These are phyloP conservation scores for Trichoderma endophyticum DNA, from an alignment of 2,329 filamentous ascomycete species.

Conservation along the genomic window DNA sequence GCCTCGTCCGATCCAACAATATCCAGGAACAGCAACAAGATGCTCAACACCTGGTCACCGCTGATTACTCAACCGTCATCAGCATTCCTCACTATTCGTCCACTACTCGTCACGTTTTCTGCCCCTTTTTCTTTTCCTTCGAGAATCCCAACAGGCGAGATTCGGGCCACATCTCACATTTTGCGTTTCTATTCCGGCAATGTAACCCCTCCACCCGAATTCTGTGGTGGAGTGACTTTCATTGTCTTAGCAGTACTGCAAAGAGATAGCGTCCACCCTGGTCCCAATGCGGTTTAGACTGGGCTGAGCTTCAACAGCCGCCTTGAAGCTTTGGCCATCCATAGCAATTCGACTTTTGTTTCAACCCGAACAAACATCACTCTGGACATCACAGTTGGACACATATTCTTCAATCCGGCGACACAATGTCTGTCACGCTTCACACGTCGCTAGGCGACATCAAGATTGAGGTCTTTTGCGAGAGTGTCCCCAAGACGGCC, in stretches of 20 bases:
- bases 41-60: background rate
- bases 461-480: constrained; percentile 95
- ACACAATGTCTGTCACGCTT: constrained; percentile 65
- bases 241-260: background rate
- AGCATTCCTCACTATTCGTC: background rate
- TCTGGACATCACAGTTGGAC: background rate
- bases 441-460: constrained; percentile 87
- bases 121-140: background rate
- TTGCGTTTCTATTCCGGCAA: background rate
- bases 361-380: background rate
- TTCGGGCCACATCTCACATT: constrained; percentile 1
- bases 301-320: background rate
- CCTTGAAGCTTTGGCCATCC: background rate
- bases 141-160: constrained; percentile 1
- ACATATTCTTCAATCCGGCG: background rate
- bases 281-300: constrained; percentile 7
- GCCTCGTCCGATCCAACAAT: background rate
- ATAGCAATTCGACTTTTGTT: background rate
- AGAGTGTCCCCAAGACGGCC: constrained; percentile 87
- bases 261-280: background rate
- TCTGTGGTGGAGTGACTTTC: background rate
- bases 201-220: constrained; percentile 16
- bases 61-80: background rate
- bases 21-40: background rate
- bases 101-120: background rate